Percentiles rank a stretch among this genome's conserved stretches.
These are phyloP conservation scores for Colletotrichum neosansevieriae DNA, from an alignment of 2,329 filamentous ascomycete species.

Conservation along the genomic window DNA sequence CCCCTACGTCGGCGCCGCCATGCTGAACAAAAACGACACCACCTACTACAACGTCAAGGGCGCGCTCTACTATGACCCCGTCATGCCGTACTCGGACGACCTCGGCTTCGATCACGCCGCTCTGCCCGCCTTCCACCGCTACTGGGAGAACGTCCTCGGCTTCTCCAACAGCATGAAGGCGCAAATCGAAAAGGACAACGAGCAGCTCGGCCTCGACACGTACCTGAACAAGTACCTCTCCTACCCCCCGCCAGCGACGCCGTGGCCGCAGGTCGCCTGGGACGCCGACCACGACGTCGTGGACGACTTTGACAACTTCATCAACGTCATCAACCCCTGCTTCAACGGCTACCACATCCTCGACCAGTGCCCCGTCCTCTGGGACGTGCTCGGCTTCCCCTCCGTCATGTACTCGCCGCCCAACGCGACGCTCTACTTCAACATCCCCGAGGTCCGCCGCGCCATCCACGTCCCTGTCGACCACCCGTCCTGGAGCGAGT, in stretches of 20 bases:
- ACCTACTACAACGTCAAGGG: slow-evolving; percentile 76
- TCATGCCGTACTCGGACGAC: slow-evolving; percentile 48
- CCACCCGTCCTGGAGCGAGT: slow-evolving; percentile 26
- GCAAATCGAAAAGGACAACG: slow-evolving; percentile 64
- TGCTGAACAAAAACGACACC: slow-evolving; percentile 86
- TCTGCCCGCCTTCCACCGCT: slow-evolving; percentile 69
- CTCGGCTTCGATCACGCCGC: slow-evolving; percentile 53
- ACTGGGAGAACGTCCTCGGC: slow-evolving; percentile 70
- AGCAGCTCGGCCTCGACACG: slow-evolving; percentile 71
- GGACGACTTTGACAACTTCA: slow-evolving; percentile 65
- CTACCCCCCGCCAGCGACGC: slow-evolving; percentile 73
- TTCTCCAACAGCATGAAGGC: slow-evolving; percentile 71
- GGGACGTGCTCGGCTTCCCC: slow-evolving; percentile 77
- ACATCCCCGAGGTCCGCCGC: slow-evolving; percentile 75
- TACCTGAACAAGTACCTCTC: slow-evolving; percentile 71
- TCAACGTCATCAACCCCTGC: slow-evolving; percentile 76
- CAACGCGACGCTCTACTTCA: slow-evolving; percentile 77
- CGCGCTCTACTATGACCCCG: slow-evolving; percentile 63
- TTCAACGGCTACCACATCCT: slow-evolving; percentile 82
- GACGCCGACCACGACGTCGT: slow-evolving; percentile 66
- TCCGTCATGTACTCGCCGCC: slow-evolving; percentile 68
- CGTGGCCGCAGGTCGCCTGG: slow-evolving; percentile 57
- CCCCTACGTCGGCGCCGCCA: slow-evolving; percentile 91
- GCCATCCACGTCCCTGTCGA: slow-evolving; percentile 73
- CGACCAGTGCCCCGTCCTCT: slow-evolving; percentile 77